Conservation (phyloP, 108 stramenopile genomes). For the Epithemia pelagica region DNA sequence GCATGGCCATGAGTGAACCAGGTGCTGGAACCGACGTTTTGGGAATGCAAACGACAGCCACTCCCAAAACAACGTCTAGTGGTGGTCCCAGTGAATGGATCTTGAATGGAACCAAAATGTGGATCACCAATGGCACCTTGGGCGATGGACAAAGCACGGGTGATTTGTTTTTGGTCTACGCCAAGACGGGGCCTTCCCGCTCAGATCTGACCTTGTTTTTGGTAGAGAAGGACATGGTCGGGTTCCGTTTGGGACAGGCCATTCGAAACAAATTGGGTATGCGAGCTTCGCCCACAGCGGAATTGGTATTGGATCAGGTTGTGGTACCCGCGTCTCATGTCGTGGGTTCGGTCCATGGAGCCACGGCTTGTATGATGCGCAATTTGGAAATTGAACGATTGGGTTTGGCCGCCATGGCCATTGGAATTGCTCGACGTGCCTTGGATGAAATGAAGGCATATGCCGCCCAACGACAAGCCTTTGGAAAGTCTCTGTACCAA, state of each 20-base stretch:
- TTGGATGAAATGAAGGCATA: constrained; percentile 92
- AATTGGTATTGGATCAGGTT: constrained; percentile 96
- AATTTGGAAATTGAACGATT: constrained; percentile 98
- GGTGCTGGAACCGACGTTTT: constrained; percentile 96
- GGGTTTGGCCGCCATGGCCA: constrained; percentile 93
- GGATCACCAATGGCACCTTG: constrained; percentile 98
- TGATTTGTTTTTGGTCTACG: constrained; percentile 95
- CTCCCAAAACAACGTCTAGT: constrained; percentile 14
- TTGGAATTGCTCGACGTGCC: constrained; percentile 89
- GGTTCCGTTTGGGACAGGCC: constrained; percentile 93
- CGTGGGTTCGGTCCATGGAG: constrained; percentile 88
- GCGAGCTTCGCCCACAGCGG: constrained; percentile 92
- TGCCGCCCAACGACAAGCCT: constrained; percentile 83
- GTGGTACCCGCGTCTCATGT: constrained; percentile 74
- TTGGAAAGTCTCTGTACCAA: constrained; percentile 72
- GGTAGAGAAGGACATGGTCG: constrained; percentile 93
- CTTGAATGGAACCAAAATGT: constrained; percentile 97
- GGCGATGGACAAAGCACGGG: constrained; percentile 82
- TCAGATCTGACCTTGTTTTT: constrained; percentile 86
- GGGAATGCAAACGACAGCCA: constrained; percentile 90
- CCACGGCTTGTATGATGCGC: constrained; percentile 96
- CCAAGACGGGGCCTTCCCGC: constrained; percentile 75
- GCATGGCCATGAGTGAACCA: constrained; percentile 99
- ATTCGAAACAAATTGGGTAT: constrained; percentile 95
- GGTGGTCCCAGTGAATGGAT: constrained; percentile 51